Conservation (phyloP, 106 monocot species). For the Ottelia alismoides region DNA sequence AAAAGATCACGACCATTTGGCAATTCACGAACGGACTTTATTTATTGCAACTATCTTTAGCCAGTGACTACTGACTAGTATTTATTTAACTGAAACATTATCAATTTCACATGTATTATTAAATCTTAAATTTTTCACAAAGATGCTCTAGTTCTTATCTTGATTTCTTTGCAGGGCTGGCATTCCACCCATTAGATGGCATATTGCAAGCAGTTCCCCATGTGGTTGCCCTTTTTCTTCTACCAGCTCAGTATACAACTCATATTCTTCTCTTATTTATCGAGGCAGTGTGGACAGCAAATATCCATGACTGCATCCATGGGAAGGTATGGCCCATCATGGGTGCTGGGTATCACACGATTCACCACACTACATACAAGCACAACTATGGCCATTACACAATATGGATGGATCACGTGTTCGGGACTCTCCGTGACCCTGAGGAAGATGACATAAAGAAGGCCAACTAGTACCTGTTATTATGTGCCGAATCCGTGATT, state of each 20-base stretch:
- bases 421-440: constrained; percentile 68
- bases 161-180: constrained; percentile 57
- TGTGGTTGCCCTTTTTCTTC: constrained; percentile 46
- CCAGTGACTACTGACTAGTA: too few relatives aligned
- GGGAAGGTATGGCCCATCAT: constrained; percentile 79
- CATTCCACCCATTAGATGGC: constrained; percentile 80
- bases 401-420: constrained; percentile 78
- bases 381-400: constrained; percentile 92
- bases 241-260: constrained; percentile 62
- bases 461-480: constrained; percentile 9
- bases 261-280: constrained; percentile 50
- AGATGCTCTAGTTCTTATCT: too few relatives aligned
- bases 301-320: constrained; percentile 84
- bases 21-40: too few relatives aligned
- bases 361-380: constrained; percentile 79
- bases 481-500: too few relatives aligned
- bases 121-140: too few relatives aligned
- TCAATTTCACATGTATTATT: too few relatives aligned
- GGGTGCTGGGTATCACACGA: constrained; percentile 90
- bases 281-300: constrained; percentile 75
- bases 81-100: too few relatives aligned
- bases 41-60: too few relatives aligned
- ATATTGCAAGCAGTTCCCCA: constrained; percentile 74
- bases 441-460: constrained; percentile 38
- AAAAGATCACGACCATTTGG: too few relatives aligned